Evolutionary conservation across 1,139 yeast species (phyloP).

Genomic region (Magnusiomyces suaveolens): DNA sequence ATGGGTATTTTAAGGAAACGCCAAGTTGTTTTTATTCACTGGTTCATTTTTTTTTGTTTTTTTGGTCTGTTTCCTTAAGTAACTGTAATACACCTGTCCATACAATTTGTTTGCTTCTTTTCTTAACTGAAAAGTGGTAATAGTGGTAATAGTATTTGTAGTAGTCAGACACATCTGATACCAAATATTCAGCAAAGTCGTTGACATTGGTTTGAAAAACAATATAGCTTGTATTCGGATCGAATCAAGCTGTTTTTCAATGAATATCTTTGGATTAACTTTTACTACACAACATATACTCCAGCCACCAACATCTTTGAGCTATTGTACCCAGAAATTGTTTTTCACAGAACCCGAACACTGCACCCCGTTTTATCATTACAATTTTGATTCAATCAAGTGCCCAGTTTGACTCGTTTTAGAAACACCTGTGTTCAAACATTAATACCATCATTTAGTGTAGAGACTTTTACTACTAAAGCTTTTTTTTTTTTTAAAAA

Average conservation of each 20-base stretch:
- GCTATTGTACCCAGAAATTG: no score
- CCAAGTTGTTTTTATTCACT: background rate
- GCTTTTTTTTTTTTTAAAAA: no score
- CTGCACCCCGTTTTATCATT: no score
- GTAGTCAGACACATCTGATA: background rate
- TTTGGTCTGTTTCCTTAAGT: background rate
- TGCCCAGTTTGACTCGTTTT: no score
- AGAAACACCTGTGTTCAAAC: no score
- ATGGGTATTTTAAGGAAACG: background rate
- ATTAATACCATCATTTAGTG: no score
- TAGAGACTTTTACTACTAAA: no score
- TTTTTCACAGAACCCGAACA: no score
- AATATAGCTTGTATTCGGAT: no score
- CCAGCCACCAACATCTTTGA: background rate
- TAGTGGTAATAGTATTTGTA: background rate
- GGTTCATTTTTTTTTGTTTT: background rate
- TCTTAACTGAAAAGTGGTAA: background rate
- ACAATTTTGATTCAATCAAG: no score
- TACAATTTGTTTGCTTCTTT: background rate
- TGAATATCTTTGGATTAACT: background rate
- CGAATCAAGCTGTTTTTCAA: background rate
- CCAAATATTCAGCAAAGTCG: no score
- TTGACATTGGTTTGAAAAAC: no score
- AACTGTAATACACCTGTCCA: conserved; percentile 1
- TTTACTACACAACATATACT: background rate